Percentiles rank a stretch among this genome's conserved stretches.
These are phyloP conservation scores for Microdochium bolleyi DNA, from an alignment of 2,329 filamentous ascomycete genomes.

Conservation along the genomic window DNA sequence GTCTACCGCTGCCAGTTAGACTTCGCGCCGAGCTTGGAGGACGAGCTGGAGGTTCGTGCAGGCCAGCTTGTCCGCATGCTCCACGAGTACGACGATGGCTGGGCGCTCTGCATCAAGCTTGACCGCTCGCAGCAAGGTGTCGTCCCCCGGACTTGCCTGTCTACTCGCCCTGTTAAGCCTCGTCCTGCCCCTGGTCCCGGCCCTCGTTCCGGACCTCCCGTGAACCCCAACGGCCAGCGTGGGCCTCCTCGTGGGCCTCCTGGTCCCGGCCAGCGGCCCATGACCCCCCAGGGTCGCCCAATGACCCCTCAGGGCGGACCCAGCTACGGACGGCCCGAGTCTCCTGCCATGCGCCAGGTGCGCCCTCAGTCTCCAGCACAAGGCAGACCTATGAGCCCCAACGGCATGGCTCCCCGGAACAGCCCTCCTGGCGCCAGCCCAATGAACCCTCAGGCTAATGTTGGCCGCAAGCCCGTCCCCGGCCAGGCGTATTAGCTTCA, in stretches of 20 bases:
- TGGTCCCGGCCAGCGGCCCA: constrained; percentile 24
- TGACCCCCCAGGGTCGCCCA: constrained; percentile 29
- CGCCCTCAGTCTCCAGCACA: constrained; percentile 29
- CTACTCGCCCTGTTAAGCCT: constrained; percentile 84
- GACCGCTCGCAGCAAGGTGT: constrained; percentile 91
- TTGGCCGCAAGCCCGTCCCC: constrained; percentile 48
- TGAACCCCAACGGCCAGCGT: constrained; percentile 32
- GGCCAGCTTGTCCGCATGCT: constrained; percentile 83
- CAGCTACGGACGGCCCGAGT: constrained; percentile 13
- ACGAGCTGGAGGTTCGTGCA: constrained; percentile 75
- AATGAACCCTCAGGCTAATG: constrained; percentile 35
- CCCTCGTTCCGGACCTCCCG: constrained; percentile 44
- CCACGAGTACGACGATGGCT: constrained; percentile 97
- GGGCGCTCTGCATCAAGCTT: constrained; percentile 87
- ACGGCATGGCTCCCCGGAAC: constrained; percentile 28
- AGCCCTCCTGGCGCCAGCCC: constrained; percentile 36
- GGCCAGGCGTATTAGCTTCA: constrained; percentile 38
- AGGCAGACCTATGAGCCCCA: constrained; percentile 31
- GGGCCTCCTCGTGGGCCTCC: constrained; percentile 17
- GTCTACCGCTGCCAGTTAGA: constrained; percentile 93
- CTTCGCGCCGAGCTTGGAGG: constrained; percentile 85
- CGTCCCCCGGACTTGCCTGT: constrained; percentile 86
- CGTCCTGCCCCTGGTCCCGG: constrained; percentile 50
- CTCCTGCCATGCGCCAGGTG: constrained; percentile 22
- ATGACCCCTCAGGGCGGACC: constrained; percentile 19